Percentiles rank a stretch among this genome's conserved stretches.
Conservation (phyloP, 495 filamentous ascomycete genomes). For the Hypomontagnella monticulosa region DNA sequence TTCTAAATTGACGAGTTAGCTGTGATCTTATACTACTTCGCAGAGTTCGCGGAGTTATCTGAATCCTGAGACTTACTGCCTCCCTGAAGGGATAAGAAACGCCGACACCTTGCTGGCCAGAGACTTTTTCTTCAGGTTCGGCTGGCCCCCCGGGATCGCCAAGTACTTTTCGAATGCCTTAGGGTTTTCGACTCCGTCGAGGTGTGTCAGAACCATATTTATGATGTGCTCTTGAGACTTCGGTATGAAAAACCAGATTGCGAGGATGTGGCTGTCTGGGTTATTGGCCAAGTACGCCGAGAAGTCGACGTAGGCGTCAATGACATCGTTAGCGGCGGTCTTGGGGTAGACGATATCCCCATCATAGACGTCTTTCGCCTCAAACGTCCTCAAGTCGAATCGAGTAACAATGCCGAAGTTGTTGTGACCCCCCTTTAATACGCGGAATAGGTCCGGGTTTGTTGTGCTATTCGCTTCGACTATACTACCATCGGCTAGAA, state of each 20-base stretch:
- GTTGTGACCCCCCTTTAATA: slow-evolving; percentile 61
- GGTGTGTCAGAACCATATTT: slow-evolving; percentile 29
- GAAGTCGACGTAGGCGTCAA: slow-evolving; percentile 44
- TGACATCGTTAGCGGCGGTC: slow-evolving; percentile 16
- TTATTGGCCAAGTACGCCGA: slow-evolving; percentile 18
- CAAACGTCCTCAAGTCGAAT: slow-evolving; percentile 50
- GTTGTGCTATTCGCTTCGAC: slow-evolving; percentile 53
- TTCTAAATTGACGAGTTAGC: slow-evolving; percentile 21
- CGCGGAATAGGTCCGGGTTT: slow-evolving; percentile 59
- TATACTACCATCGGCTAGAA: slow-evolving; percentile 58
- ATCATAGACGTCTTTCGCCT: slow-evolving; percentile 37
- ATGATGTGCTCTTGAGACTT: slow-evolving; percentile 2
- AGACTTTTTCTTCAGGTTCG: slow-evolving; percentile 35
- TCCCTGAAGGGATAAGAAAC: slow-evolving; percentile 20
- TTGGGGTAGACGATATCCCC: slow-evolving; percentile 17
- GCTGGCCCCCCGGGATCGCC: slow-evolving; percentile 26
- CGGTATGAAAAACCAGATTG: slow-evolving; percentile 17
- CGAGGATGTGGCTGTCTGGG: slow-evolving; percentile 12
- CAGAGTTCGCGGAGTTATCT: too few relatives aligned
- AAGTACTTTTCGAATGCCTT: slow-evolving; percentile 32
- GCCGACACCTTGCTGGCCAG: slow-evolving; percentile 35
- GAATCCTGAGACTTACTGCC: slow-evolving; percentile 27
- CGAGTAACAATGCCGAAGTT: slow-evolving; percentile 65
- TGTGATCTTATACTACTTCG: too few relatives aligned
- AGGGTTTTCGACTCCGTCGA: slow-evolving; percentile 35